Base-by-base conservation (phyloP, 2,329 filamentous ascomycete genomes). In the Epichloe glyceriae region DNA sequence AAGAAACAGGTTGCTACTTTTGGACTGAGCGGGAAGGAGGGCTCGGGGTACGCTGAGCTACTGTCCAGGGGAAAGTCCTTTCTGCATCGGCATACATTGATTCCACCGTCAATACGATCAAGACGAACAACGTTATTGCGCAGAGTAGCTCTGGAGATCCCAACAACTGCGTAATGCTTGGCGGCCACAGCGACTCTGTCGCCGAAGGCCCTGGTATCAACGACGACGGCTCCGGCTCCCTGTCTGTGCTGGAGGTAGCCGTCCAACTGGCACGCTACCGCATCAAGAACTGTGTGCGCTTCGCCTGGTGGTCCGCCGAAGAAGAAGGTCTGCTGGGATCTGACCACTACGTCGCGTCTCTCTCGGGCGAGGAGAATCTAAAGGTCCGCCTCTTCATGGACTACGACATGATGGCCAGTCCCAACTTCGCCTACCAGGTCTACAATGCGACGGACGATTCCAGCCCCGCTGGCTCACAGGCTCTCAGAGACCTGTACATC, bases 391-490 rank as follows among this genome's bases (percentile, higher is more conserved):
- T 83, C 3, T 84, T 83, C 58, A 81, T 83, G 75, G 80, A 85
- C 65, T 85, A 83, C 59, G 81, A 85, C 63, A 85, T 85, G 81
- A 71, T 83, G 66, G 80, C 72, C n/a, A 78, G 73, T 54, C 79
- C 79, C 50, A 83, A 83, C 67, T 83, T 73, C 59, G 80, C 78
- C 8, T 82, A 82, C 63, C 78, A 82, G 65, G 74, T 87, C 48
- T 91, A 86, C 71, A 78, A 82, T 48, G 80, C 86, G 37, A 86
- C 79, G 55, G 86, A 90, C 65, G 77, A 72, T 2, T 76, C 76
- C 14, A 84, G 84, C 63, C 87, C 88, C 34, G 70, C 67, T 15
- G 87, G 87, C 1, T 88, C 84, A 0, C 78, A 83, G 54, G 75
- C 88, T 62, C 73, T 88, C 51, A 77, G 82, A 52, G 69, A 82